phyloP scores from a whole-genome alignment of 1,284 basidiomycete species.

The Quambalaria eucalypti region DNA sequence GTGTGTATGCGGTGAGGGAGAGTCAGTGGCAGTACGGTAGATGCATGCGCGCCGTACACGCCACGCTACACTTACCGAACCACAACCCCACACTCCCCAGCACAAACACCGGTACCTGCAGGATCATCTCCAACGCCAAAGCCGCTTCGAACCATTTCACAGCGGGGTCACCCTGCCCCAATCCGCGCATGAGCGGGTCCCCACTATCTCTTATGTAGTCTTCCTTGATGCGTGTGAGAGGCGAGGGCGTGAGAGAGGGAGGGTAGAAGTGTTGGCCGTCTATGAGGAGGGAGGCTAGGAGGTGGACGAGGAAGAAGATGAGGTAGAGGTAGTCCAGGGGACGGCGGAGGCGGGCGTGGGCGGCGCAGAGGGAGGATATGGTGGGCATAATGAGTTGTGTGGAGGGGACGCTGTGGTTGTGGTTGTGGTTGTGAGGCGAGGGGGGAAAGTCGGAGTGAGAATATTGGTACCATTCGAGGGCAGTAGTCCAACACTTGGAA shows the following conservation, averaged over 20 bases:
- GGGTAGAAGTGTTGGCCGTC: slow-evolving; percentile 26
- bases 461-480: too few species aligned
- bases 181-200: slow-evolving; percentile 19
- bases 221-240: slow-evolving; percentile 13
- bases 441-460: too few species aligned
- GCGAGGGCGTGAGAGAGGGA: slow-evolving; percentile 14
- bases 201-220: slow-evolving; percentile 18
- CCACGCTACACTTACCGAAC: slow-evolving; percentile 23
- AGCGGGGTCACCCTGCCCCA: slow-evolving; percentile 7
- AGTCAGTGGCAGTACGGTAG: too few species aligned
- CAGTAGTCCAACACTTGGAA: too few species aligned
- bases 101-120: slow-evolving; percentile 27
- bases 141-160: slow-evolving; percentile 28
- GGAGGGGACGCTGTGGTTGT: too few species aligned
- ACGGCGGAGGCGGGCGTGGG: too few species aligned
- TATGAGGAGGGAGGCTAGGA: slow-evolving; percentile 18
- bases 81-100: slow-evolving; percentile 14
- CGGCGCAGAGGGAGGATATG: too few species aligned
- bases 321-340: slow-evolving; percentile 19
- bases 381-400: too few species aligned
- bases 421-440: too few species aligned
- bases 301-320: slow-evolving; percentile 24
- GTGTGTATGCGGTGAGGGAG: too few species aligned
- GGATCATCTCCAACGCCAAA: slow-evolving; percentile 17
- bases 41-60: too few species aligned